Percentiles rank a stretch among this genome's conserved stretches.
Conservation (phyloP, 78 protist genomes). For the Dictyostelium intermedium region DNA sequence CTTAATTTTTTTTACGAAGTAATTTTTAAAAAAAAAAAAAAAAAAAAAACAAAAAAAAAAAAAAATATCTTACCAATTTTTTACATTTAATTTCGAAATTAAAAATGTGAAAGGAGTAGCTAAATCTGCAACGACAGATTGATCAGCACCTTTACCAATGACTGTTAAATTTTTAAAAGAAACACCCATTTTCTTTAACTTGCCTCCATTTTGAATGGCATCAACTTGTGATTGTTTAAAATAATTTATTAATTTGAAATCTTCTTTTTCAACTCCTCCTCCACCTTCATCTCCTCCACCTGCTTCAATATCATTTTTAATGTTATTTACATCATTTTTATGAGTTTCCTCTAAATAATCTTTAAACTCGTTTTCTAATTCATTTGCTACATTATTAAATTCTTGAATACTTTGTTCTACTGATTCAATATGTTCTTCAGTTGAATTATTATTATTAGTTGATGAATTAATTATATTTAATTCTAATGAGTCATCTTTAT, state of each 20-base stretch:
- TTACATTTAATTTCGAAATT: not conserved
- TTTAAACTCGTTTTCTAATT: not conserved
- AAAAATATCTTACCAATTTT: slow-evolving; percentile 6
- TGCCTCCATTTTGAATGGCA: not conserved
- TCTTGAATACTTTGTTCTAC: not conserved
- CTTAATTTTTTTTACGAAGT: too few relatives aligned
- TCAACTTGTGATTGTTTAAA: slow-evolving; percentile 29
- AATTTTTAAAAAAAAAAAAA: not conserved
- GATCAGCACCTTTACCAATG: slow-evolving; percentile 65
- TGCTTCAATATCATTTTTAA: not conserved
- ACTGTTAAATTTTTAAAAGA: slow-evolving; percentile 42
- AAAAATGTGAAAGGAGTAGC: slow-evolving; percentile 30
- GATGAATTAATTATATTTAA: not conserved
- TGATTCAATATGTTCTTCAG: not conserved
- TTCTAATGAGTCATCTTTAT: not conserved
- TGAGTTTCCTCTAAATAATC: not conserved
- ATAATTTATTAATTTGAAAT: slow-evolving; percentile 34
- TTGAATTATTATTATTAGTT: not conserved
- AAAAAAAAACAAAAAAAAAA: not conserved
- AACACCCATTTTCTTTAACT: slow-evolving; percentile 36
- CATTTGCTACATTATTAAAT: slow-evolving; percentile 12
- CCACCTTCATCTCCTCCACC: not conserved
- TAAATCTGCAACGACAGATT: slow-evolving; percentile 10
- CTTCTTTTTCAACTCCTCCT: not conserved
- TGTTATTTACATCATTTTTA: not conserved